Evolutionary conservation across 164 flowering plant genomes (phyloP), one percentile per base, ranked within the genome.

Genomic region (Magnolia kwangsiensis): DNA sequence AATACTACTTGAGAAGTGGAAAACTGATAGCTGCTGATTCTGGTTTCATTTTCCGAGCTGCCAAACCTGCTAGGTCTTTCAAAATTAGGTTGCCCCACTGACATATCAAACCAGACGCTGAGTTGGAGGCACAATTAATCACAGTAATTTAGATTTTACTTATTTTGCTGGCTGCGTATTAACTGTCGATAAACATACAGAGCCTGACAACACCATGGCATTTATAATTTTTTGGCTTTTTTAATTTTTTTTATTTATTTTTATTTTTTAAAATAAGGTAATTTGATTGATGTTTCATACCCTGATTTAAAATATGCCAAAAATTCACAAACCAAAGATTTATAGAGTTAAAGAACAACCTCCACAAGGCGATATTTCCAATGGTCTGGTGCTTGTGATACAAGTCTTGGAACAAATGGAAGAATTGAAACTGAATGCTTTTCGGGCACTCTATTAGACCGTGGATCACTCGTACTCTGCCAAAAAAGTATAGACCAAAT

Each of bases 321-420:
- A 19, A 7, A 20, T 19, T 71, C 11, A 50, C n/a, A 49, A 71
- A 49, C 6, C 21, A 10, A 20, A 71, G 20, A 50, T 71, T 23
- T 20, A n/a, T 45, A 50, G 13, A 71, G 27, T n/a, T 45, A 45
- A 70, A 1, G 31, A 29, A 63, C 67, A 61, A 94, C 97, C 98
- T 91, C 85, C 67, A 93, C 90, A 83, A 95, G 87, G 64, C 84
- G 86, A 73, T 69, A 73, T 73, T 80, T 88, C 95, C 92, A 87
- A 70, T 75, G 31, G 69, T 78, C 66, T 3, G 74, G 69, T 31
- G 84, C 85, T 78, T 74, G 83, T 63, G 77, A 74, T 45, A 88
- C 49, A 73, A 93, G 87, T 73, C 82, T 86, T 66, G 98, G 97
- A 75, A 95, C 77, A 82, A 82, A 95, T 14, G 89, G 80, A 75